Conservation (phyloP, 305 asterid species). For the Rubia balearica region DNA sequence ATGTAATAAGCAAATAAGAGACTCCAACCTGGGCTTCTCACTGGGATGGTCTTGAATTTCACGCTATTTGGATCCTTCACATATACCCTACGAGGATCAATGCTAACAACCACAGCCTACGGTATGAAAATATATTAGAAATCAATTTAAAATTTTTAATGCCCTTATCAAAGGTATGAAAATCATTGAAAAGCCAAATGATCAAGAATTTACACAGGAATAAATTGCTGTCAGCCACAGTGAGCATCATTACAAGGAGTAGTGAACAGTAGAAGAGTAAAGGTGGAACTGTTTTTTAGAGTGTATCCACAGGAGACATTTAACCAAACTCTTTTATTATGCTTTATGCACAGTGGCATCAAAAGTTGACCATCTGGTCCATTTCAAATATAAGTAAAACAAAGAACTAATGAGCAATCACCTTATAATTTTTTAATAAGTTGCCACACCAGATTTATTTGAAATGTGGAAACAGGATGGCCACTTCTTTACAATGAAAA, state of each 20-base stretch:
- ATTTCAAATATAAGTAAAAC: neutral
- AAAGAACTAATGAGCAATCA: neutral
- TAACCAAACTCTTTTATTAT: neutral
- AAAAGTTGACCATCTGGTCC: neutral
- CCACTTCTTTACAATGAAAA: neutral
- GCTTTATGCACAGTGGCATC: neutral
- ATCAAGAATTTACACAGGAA: neutral
- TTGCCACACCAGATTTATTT: neutral
- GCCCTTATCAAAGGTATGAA: neutral
- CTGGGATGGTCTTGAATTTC: slow-evolving; percentile 56
- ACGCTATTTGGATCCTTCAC: slow-evolving; percentile 63
- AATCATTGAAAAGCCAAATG: neutral
- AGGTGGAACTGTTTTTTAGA: neutral
- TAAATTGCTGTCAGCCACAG: neutral
- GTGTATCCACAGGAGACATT: neutral
- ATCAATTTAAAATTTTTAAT: neutral
- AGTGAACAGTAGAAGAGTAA: neutral
- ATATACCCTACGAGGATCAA: slow-evolving; percentile 87
- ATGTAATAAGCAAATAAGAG: slow-evolving; percentile 2
- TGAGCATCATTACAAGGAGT: neutral
- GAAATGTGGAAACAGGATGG: neutral
- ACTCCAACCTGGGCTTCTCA: slow-evolving; percentile 59
- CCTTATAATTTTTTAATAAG: neutral
- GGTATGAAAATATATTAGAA: slow-evolving; percentile 10
- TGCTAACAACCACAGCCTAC: slow-evolving; percentile 95